Percentiles rank a stretch among this genome's conserved stretches.
Conservation (phyloP, 1,284 basidiomycete species). For the Ganoderma boninense region DNA sequence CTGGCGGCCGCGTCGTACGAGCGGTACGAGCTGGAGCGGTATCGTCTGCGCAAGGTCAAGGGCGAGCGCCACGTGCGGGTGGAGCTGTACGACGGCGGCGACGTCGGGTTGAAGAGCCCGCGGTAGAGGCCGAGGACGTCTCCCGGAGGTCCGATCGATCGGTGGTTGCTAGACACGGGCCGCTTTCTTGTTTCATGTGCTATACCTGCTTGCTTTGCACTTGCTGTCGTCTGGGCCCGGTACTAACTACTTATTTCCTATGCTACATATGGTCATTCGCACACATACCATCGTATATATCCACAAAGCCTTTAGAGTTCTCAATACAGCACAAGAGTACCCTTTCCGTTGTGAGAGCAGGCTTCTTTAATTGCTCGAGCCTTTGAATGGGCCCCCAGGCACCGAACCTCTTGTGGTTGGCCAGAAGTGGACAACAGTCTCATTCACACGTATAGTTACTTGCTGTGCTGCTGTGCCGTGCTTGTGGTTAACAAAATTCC, state of each 20-base stretch:
- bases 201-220: conserved; percentile 6
- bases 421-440: no score
- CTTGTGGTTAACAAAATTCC: background rate
- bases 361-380: no score
- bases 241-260: background rate
- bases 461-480: background rate
- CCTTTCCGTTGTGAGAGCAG: no score
- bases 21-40: conserved; percentile 80
- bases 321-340: background rate
- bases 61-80: conserved; percentile 67
- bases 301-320: background rate
- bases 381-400: no score
- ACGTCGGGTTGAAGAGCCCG: conserved; percentile 71
- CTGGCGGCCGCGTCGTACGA: conserved; percentile 84
- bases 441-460: no score
- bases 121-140: background rate
- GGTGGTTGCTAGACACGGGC: background rate
- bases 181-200: background rate
- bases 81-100: conserved; percentile 66
- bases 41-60: conserved; percentile 69
- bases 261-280: background rate
- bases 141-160: background rate
- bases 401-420: no score
- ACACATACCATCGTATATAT: background rate
- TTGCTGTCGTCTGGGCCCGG: conserved; percentile 45